phyloP scores from a whole-genome alignment of 139 green algal species.

The Micractinium sp. region DNA sequence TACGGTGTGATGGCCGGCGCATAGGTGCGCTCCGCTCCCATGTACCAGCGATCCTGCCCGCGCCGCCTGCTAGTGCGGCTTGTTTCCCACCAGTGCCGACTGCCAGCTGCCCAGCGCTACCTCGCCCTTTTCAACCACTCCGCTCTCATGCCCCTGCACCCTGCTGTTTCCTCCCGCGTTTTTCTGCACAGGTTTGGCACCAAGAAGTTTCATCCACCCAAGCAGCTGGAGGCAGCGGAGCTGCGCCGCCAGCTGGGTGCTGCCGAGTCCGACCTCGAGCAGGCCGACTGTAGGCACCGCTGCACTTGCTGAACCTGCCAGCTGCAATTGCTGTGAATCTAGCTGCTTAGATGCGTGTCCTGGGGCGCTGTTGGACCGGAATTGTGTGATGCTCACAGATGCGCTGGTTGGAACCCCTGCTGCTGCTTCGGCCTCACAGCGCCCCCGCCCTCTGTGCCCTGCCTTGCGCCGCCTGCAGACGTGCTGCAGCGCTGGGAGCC shows the following conservation, averaged over 20 bases:
- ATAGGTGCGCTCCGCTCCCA: too few species aligned
- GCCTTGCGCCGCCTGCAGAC: not conserved
- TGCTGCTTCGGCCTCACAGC: not conserved
- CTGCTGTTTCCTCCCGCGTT: not conserved
- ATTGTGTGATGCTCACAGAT: not conserved
- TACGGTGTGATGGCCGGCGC: not conserved
- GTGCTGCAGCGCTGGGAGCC: slow-evolving; percentile 3
- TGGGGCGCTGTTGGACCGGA: not conserved
- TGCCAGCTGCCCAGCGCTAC: not conserved
- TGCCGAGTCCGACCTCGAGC: not conserved
- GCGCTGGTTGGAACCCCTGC: not conserved
- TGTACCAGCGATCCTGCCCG: too few species aligned
- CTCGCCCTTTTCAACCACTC: not conserved
- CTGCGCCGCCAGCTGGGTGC: slow-evolving; percentile 14
- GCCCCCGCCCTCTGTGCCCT: not conserved
- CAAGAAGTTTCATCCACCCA: not conserved
- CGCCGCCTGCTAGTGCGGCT: not conserved
- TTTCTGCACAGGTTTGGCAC: slow-evolving; percentile 1
- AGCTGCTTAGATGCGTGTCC: not conserved
- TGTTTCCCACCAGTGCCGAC: not conserved
- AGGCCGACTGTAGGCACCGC: not conserved
- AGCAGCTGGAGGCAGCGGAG: slow-evolving; percentile 4
- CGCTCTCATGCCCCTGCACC: not conserved
- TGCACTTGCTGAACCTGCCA: not conserved
- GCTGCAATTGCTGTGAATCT: not conserved